A percentile compares a stretch with the other conserved stretches of the same genome.
These are phyloP conservation scores for Botryotinia calthae DNA, from an alignment of 2,329 filamentous ascomycete species.

Conservation along the genomic window DNA sequence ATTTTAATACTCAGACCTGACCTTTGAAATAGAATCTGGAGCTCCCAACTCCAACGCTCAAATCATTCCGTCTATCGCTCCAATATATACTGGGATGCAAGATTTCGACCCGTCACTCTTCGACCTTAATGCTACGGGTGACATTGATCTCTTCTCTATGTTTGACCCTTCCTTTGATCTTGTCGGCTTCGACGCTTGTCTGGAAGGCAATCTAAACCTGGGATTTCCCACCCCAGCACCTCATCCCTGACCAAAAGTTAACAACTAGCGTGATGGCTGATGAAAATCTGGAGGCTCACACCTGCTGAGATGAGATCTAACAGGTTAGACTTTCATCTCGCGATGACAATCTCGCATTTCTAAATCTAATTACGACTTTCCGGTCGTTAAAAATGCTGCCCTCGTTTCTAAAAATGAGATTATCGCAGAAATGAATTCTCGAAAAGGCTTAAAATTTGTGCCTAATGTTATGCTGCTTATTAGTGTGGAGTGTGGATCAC, in stretches of 20 bases:
- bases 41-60: background rate
- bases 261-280: background rate
- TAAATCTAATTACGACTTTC: background rate
- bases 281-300: background rate
- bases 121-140: conserved; percentile 21
- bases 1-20: background rate
- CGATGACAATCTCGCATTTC: background rate
- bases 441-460: background rate
- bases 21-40: background rate
- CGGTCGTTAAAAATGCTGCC: background rate
- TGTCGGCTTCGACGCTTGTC: conserved; percentile 30
- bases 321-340: background rate
- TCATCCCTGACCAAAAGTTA: background rate
- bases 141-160: conserved; percentile 32
- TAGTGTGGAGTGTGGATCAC: background rate
- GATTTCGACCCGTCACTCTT: conserved; percentile 28
- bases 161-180: conserved; percentile 34
- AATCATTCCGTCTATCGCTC: background rate
- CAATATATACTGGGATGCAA: conserved; percentile 12
- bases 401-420: background rate
- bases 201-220: conserved; percentile 30
- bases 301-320: background rate
- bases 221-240: conserved; percentile 23
- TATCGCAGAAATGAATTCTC: background rate
- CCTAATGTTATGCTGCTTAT: background rate